Conservation (phyloP, 2,329 filamentous ascomycete species). For the Fusarium sulawesiense region DNA sequence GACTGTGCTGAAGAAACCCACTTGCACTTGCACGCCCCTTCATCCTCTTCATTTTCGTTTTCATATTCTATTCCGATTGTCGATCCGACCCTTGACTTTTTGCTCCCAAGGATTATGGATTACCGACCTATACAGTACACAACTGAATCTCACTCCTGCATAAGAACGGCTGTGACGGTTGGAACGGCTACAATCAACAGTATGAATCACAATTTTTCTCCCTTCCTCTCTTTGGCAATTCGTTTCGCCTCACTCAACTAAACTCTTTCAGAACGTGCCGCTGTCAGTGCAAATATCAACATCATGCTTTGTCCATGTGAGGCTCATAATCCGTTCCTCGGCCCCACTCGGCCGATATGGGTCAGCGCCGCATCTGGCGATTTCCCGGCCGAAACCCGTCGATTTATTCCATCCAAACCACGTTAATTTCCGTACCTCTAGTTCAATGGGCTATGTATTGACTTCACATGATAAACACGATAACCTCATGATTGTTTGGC, state of each 20-base stretch:
- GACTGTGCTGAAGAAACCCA: not conserved
- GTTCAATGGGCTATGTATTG: not conserved
- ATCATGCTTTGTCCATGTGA: not conserved
- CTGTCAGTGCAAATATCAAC: not conserved
- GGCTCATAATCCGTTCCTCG: conserved; percentile 16
- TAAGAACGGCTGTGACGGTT: not conserved
- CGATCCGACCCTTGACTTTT: not conserved
- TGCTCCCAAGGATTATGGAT: not conserved
- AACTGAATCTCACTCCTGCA: not conserved
- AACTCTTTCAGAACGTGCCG: conserved; percentile 16
- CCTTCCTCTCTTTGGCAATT: not conserved
- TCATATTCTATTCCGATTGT: conserved; percentile 9
- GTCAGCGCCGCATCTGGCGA: not conserved
- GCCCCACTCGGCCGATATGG: conserved; percentile 26
- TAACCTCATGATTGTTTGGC: not conserved
- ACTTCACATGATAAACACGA: conserved; percentile 6
- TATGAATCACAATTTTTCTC: not conserved
- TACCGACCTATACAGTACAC: not conserved
- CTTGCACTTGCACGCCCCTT: conserved; percentile 7
- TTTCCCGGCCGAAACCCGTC: not conserved
- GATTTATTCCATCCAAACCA: not conserved
- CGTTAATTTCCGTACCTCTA: not conserved
- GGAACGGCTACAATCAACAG: not conserved
- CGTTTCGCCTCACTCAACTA: conserved; percentile 20
- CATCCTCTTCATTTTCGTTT: conserved; percentile 10